Base-by-base conservation (phyloP, 2,329 filamentous ascomycete species). In the Amauroascus verrucosus region DNA sequence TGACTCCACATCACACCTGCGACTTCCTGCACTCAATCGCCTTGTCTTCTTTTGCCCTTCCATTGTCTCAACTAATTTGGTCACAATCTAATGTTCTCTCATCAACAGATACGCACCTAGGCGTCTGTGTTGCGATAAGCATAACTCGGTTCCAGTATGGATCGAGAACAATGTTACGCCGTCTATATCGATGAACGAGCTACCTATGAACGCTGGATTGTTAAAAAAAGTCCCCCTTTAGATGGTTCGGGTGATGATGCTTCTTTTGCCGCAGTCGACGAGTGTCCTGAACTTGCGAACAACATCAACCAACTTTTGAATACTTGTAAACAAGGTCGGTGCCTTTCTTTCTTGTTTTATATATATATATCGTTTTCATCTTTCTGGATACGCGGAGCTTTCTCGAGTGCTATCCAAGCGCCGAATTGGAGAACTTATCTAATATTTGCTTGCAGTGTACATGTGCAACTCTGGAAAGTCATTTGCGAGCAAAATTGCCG, bases 321-420 rank as follows among this genome's bases (percentile, higher is more conserved):
- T 32, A 71, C 76, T 26, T 80, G 78, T 61, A 74, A 72, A 61
- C 72, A 76, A 71, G 77, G 77, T 78, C 67, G 57, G 73, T 63
- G 22, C 41, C 18, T 13, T 14, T 18, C 16, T 26, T 24, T 38
- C 22, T 22, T 11, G 33, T 56, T 18, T 48, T 38, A n/a, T n/a
- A n/a, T n/a, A n/a, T n/a, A n/a, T n/a, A n/a, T 35, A 14, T 40
- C 37, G 1, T 16, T 20, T 14, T 18, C 3, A 3, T 20, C 3
- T 22, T 18, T 40, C n/a, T 40, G 33, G 20, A 40, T 41, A 5
- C 20, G 9, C 8, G 11, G 38, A 13, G 35, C 24, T 16, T 32
- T 51, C 16, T 37, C 32, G 54, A 13, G 41, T 40, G 52, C 13
- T 48, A 41, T 53, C 20, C 18, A 40, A 33, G 13, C 24, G 30